A percentile compares a stretch with the other conserved stretches of the same genome.
These are phyloP conservation scores for Gelatoporia subvermispora DNA, from an alignment of 768 basidiomycete genomes.

Conservation along the genomic window DNA sequence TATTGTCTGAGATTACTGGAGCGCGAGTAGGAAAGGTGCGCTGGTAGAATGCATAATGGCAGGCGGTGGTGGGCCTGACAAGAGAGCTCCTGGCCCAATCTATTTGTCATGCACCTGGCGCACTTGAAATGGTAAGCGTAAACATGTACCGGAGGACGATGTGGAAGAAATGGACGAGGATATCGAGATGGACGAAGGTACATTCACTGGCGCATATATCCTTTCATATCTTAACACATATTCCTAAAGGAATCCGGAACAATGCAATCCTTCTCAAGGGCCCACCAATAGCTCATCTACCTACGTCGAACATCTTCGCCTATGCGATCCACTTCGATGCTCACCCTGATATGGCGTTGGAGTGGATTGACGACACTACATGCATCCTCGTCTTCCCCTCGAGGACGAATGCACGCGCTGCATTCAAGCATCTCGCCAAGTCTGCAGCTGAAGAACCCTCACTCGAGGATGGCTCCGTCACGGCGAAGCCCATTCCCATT, in stretches of 20 bases:
- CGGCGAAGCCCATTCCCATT: constrained; percentile 66
- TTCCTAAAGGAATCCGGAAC: constrained; percentile 32
- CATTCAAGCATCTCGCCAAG: constrained; percentile 49
- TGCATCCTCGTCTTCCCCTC: constrained; percentile 74
- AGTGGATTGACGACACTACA: constrained; percentile 84
- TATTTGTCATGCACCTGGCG: constrained; percentile 8
- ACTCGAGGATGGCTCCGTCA: constrained; percentile 46
- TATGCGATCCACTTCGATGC: constrained; percentile 78
- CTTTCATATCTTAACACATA: not conserved
- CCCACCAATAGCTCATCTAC: constrained; percentile 65
- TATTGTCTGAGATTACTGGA: constrained; percentile 64
- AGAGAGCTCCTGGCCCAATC: constrained; percentile 19
- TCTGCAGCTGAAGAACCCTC: constrained; percentile 46
- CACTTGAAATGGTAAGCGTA: constrained; percentile 30
- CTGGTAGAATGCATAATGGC: constrained; percentile 36
- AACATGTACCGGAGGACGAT: constrained; percentile 42
- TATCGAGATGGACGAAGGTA: constrained; percentile 22
- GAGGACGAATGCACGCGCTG: constrained; percentile 46
- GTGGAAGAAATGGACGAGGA: constrained; percentile 30
- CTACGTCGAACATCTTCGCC: constrained; percentile 74
- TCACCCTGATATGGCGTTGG: constrained; percentile 67
- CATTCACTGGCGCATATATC: not conserved
- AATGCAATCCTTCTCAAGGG: constrained; percentile 76
- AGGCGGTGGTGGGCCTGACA: constrained; percentile 40
- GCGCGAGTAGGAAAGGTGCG: constrained; percentile 70